Evolutionary conservation across 2,329 filamentous ascomycete genomes (phyloP), one percentile per base, ranked within the genome.

Genomic region (Colletotrichum liriopes): DNA sequence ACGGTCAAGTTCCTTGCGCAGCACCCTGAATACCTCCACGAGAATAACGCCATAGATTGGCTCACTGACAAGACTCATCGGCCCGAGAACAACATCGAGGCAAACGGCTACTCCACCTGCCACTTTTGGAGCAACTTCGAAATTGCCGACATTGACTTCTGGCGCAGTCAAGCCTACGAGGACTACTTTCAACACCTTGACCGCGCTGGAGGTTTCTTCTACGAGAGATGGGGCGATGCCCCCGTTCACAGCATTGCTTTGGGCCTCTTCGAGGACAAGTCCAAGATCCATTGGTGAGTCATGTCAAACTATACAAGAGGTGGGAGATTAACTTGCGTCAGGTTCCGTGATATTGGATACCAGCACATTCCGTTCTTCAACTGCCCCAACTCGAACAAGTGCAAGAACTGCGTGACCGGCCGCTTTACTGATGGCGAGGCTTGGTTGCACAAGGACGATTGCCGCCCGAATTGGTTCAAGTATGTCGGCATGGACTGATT

Each of bases 51-150:
- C 70, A 90, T 96, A 84, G 87, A 89, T 43, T 99, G 96, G 96
- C 83, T 99, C 73, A 93, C 92, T 1, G 96, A 99, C 81, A 90
- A 89, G 73, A 83, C 87, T 67, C 89, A 92, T 59, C 90, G 96
- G 60, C 95, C 96, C 1, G 90, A 94, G 18, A 93, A 97, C 82
- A 94, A 94, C 79, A 81, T 87, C 65, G 90, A 92, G 74, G 96
- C 96, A 8, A 93, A 97, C 78, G 96, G 96, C 43, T 99, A 98
- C 86, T 97, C 94, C 43, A 98, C 96, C 2, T 99, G 96, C 82
- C 96, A 99, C 83, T 99, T 99, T 87, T 99, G 96, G 96, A 96
- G 93, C 78, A 99, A 99, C 83, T 99, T 99, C 78, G 96, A 99
- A 83, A 96, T 99, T 77, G 96, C 90, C 58, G 94, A 98, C 82